Evolutionary conservation across 2,329 filamentous ascomycete species (phyloP).

Genomic region (Diplocarpon mali): DNA sequence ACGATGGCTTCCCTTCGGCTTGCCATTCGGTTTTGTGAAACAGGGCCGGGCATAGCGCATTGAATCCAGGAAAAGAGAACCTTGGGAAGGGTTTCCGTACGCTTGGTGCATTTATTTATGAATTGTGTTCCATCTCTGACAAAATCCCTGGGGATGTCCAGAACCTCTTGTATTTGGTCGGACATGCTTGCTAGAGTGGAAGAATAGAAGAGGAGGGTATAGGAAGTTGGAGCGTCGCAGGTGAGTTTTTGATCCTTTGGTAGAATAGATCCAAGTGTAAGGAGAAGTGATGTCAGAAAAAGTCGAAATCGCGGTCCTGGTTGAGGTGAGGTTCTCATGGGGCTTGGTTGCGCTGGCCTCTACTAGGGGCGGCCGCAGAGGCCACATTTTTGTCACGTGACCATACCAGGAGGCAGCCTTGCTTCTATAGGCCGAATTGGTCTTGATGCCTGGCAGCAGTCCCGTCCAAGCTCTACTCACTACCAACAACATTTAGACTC

Average conservation of each 20-base stretch:
- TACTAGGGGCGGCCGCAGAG: no score
- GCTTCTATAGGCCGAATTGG: no score
- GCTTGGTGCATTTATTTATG: constrained; percentile 34
- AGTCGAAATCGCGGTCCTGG: no score
- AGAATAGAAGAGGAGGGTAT: neutral
- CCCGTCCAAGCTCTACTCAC: neutral
- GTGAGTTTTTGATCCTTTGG: no score
- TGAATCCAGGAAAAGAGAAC: neutral
- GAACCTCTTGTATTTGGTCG: constrained; percentile 46
- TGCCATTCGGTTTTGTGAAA: no score
- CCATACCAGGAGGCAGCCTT: no score
- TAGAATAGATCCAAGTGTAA: no score
- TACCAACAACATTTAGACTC: neutral
- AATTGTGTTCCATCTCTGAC: constrained; percentile 33
- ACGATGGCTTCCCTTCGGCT: neutral
- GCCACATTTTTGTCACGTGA: no score
- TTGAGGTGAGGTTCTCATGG: no score
- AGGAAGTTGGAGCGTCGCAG: neutral
- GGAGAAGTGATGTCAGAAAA: no score
- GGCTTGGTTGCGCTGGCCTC: no score
- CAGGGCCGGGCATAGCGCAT: neutral
- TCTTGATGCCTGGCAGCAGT: no score
- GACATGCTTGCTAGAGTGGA: constrained; percentile 30
- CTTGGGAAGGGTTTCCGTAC: constrained; percentile 21
- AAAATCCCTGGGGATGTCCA: constrained; percentile 42